A percentile compares a stretch with the other conserved stretches of the same genome.
Evolutionary conservation across 352 stramenopile species (phyloP).

Genomic region (Phytophthora pseudosyringae): DNA sequence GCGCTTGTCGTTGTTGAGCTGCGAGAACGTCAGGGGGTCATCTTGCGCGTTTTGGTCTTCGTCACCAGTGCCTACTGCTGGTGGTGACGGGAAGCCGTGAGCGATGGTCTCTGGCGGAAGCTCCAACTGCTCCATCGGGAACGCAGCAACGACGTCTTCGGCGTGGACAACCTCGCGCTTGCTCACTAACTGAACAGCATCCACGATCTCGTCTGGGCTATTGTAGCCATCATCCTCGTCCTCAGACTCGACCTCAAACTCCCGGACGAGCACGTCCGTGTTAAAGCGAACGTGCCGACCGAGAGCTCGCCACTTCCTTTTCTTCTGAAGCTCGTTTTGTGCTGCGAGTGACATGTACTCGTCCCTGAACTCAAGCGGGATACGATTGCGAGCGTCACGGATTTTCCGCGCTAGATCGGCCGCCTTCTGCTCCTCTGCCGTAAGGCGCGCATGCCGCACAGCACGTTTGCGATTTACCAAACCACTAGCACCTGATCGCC

Average conservation of each 20-base stretch:
- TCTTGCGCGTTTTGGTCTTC: conserved; percentile 17
- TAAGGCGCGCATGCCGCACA: conserved; percentile 51
- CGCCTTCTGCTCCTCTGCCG: conserved; percentile 47
- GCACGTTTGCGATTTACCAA: conserved; percentile 55
- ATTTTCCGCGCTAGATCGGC: conserved; percentile 54
- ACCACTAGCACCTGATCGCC: conserved; percentile 41
- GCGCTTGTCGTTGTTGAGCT: conserved; percentile 43
- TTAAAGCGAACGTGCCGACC: conserved; percentile 56
- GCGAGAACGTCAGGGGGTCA: conserved; percentile 42
- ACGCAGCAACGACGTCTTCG: conserved; percentile 38
- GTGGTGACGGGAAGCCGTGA: conserved; percentile 13
- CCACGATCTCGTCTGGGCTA: conserved; percentile 50
- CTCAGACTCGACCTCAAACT: conserved; percentile 71
- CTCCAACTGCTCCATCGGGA: conserved; percentile 39
- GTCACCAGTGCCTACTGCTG: conserved; percentile 7
- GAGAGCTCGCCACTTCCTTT: conserved; percentile 38
- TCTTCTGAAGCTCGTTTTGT: conserved; percentile 41
- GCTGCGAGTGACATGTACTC: conserved; percentile 41
- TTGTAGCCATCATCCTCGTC: conserved; percentile 50
- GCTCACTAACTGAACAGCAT: conserved; percentile 48
- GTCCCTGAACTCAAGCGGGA: conserved; percentile 66
- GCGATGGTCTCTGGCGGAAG: conserved; percentile 17
- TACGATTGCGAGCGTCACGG: conserved; percentile 53
- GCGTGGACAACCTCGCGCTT: conserved; percentile 44
- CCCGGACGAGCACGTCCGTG: conserved; percentile 43